phyloP scores from a whole-genome alignment of 208 protist species.

The Wallacemonas sp. region DNA sequence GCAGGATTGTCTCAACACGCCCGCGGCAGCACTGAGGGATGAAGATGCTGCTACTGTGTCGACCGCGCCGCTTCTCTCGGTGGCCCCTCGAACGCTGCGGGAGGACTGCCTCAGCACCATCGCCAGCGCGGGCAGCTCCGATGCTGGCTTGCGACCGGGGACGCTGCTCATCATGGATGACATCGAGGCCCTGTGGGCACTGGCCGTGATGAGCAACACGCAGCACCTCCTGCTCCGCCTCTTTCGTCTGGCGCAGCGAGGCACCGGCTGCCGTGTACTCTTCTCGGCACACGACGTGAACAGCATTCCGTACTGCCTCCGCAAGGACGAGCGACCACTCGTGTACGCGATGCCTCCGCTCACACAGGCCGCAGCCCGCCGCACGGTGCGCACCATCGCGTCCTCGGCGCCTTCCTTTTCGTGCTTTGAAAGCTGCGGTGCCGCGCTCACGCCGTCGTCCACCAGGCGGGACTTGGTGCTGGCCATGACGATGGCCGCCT shows the following conservation, averaged over 20 bases:
- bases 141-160: slow-evolving; percentile 15
- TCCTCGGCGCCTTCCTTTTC: slow-evolving; percentile 9
- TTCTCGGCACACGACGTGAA: background rate
- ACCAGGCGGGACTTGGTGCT: slow-evolving; percentile 25
- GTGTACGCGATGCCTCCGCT: slow-evolving; percentile 19
- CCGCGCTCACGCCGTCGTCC: slow-evolving; percentile 16
- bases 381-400: slow-evolving; percentile 20
- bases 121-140: background rate
- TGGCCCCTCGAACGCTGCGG: background rate
- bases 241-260: background rate
- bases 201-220: slow-evolving; percentile 37
- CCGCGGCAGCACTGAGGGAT: background rate
- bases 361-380: slow-evolving; percentile 33
- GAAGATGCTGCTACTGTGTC: background rate
- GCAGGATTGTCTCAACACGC: background rate
- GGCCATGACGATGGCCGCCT: slow-evolving; percentile 18
- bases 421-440: slow-evolving; percentile 5
- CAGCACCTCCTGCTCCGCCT: slow-evolving; percentile 23
- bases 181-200: slow-evolving; percentile 43
- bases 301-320: slow-evolving; percentile 9
- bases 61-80: background rate
- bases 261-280: slow-evolving; percentile 2
- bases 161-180: slow-evolving; percentile 71
- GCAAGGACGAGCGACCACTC: background rate
- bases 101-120: background rate